These are phyloP conservation scores for Agaricus bisporus DNA, from an alignment of 768 basidiomycete genomes.

Conservation along the genomic window DNA sequence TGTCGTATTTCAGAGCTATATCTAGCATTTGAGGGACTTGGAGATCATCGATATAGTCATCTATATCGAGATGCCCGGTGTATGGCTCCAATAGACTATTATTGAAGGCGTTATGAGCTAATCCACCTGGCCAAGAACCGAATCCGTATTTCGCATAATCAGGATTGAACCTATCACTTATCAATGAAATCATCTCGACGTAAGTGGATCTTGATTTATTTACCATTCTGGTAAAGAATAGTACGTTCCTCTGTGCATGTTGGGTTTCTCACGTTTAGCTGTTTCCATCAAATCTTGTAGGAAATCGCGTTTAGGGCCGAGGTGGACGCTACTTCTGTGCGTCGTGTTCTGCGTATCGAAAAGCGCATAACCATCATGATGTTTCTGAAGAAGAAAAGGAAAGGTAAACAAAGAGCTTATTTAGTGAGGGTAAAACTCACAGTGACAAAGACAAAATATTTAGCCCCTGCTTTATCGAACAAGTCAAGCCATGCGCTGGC, in stretches of 20 bases:
- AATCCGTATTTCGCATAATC: conserved; percentile 47
- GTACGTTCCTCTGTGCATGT: conserved; percentile 51
- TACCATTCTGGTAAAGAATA: conserved; percentile 54
- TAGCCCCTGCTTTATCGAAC: conserved; percentile 51
- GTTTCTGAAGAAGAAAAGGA: conserved; percentile 31
- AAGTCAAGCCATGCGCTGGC: conserved; percentile 50
- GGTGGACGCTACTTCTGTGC: conserved; percentile 39
- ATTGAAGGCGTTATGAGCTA: conserved; percentile 47
- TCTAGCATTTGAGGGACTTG: conserved; percentile 47
- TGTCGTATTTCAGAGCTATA: conserved; percentile 38
- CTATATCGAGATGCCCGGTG: conserved; percentile 42
- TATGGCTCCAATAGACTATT: conserved; percentile 43
- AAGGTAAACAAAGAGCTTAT: neutral
- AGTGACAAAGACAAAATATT: conserved; percentile 55
- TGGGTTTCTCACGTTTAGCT: conserved; percentile 42
- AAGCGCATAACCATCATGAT: conserved; percentile 54
- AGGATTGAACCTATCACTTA: conserved; percentile 42
- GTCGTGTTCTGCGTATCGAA: conserved; percentile 53
- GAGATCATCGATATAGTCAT: conserved; percentile 45
- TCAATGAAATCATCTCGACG: neutral
- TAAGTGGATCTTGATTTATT: neutral
- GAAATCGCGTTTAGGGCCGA: conserved; percentile 47
- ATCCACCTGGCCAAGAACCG: conserved; percentile 43
- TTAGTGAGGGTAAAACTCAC: conserved; percentile 19
- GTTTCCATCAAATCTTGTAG: conserved; percentile 43